Evolutionary conservation across 257 asterid species (phyloP).

Genomic region (Ocimum tenuiflorum): DNA sequence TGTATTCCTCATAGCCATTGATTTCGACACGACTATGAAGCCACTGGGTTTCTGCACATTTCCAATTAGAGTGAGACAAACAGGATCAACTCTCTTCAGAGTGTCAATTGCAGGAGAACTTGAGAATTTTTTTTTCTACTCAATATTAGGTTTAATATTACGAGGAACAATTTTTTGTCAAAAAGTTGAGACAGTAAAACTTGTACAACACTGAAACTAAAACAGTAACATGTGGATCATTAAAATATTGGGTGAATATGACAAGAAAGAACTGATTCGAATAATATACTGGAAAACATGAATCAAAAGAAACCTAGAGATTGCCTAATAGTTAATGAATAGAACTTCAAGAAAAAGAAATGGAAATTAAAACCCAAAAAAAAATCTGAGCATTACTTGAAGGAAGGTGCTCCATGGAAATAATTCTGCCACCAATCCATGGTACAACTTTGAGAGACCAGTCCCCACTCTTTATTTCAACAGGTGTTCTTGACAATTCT

Average conservation of each 20-base stretch:
- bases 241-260: background rate
- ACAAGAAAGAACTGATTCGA: background rate
- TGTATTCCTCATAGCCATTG: conserved; percentile 89
- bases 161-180: background rate
- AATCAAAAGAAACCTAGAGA: background rate
- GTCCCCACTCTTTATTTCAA: conserved; percentile 67
- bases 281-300: background rate
- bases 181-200: background rate
- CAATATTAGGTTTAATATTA: background rate
- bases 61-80: conserved; percentile 14
- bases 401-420: conserved; percentile 90
- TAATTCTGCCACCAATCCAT: conserved; percentile 92
- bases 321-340: background rate
- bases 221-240: background rate
- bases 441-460: conserved; percentile 90
- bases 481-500: conserved; percentile 65
- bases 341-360: background rate
- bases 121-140: background rate
- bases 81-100: too few relatives aligned
- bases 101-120: too few relatives aligned
- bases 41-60: conserved; percentile 82
- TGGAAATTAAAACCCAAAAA: too few relatives aligned
- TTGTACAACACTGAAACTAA: background rate
- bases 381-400: conserved; percentile 42
- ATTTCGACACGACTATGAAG: conserved; percentile 85